Base-by-base conservation (phyloP, 495 filamentous ascomycete species). In the Saxispiralis lemnorum region DNA sequence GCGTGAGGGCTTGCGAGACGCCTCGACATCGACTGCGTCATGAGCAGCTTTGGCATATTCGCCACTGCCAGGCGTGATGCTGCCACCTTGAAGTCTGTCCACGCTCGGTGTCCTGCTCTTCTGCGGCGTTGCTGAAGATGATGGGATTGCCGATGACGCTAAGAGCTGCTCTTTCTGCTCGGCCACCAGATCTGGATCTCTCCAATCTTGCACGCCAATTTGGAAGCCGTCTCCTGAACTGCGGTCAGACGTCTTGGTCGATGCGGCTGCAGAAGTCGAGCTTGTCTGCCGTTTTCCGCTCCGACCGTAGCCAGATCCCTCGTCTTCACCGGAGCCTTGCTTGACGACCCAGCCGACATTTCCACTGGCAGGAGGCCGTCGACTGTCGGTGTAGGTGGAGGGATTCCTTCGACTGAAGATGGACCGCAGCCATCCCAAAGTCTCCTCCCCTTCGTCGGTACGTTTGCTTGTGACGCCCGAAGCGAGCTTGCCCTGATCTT, bases 191-290 rank as follows among this genome's bases (percentile, higher is more conserved):
- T 92, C 83, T 3, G 83, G 80, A 54, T 93, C 85, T 44, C 84
- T 75, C 85, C 85, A 93, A 51, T 93, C 85, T 48, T 93, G 84
- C 11, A 92, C 78, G 2, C 85, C 85, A 56, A 92, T 93, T n/a
- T 83, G 73, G 58, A 92, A 93, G 41, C 71, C 76, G 60, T 87
- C 83, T 7, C 63, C 67, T 34, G 32, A 44, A 41, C 24, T 54
- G 54, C 12, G 52, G 36, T 15, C 44, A 31, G 36, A 38, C 10
- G 39, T 47, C 42, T 34, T 59, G 51, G 41, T 51, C 24, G 43
- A 38, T 36, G 33, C 56, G 17, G 47, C 30, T 41, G 41, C 35
- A 17, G 47, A 54, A 41, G 47, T 48, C 20, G 38, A 46, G 40
- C 37, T 56, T 42, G 47, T 28, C 24, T 28, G 24, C 24, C 24